phyloP scores from a whole-genome alignment of 139 green algal species.

The Coelastrella sp. region DNA sequence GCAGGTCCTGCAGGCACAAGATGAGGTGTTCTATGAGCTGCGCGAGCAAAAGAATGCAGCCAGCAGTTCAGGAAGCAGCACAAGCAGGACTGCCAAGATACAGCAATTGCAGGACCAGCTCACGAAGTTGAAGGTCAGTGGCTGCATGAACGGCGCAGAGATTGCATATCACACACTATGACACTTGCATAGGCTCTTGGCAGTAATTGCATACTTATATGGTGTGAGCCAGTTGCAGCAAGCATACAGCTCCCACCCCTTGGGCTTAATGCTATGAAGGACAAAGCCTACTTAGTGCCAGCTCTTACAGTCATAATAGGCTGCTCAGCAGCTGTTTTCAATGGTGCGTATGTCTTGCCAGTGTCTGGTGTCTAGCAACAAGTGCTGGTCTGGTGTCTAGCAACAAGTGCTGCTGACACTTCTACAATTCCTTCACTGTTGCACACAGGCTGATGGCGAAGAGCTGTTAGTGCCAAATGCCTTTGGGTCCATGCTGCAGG shows the following conservation, averaged over 20 bases:
- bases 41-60: constrained; percentile 47
- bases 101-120: constrained; percentile 57
- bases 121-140: constrained; percentile 44
- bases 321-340: too few species aligned
- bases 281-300: too few species aligned
- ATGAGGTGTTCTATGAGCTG: constrained; percentile 77
- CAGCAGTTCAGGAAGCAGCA: not conserved
- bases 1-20: constrained; percentile 17
- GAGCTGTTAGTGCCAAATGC: constrained; percentile 81
- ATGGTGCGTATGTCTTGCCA: too few species aligned
- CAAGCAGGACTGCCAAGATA: constrained; percentile 3
- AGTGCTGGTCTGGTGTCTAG: too few species aligned
- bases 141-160: not conserved
- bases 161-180: too few species aligned
- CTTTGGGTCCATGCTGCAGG: constrained; percentile 69
- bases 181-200: too few species aligned
- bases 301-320: too few species aligned
- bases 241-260: not conserved
- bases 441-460: constrained; percentile 45
- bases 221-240: not conserved
- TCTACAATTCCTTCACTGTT: too few species aligned
- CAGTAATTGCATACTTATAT: not conserved
- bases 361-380: too few species aligned
- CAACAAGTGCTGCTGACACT: too few species aligned
- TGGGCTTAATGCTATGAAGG: too few species aligned